Evolutionary conservation across 108 stramenopile genomes (phyloP).

Genomic region (Nitzschia sp.): DNA sequence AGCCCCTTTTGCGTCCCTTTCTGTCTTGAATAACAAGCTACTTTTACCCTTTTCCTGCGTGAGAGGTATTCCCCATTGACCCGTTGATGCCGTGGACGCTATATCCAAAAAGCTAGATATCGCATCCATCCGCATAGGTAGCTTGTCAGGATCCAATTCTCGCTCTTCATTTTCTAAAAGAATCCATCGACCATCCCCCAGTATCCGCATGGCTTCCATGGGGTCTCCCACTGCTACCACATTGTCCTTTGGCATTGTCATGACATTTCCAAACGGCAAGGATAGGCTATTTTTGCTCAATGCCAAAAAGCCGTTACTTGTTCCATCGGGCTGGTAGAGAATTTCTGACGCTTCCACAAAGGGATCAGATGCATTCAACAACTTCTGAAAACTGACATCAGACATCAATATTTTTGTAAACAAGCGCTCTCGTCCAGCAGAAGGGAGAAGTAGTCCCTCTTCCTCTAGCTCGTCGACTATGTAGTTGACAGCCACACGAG

Average conservation of each 20-base stretch:
- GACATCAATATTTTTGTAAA: constrained; percentile 27
- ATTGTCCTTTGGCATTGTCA: constrained; percentile 24
- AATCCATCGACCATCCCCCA: constrained; percentile 30
- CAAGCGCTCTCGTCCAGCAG: background rate
- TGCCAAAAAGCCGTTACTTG: background rate
- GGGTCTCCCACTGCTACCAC: constrained; percentile 20
- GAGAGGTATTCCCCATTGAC: constrained; percentile 5
- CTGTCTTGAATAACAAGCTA: constrained; percentile 12
- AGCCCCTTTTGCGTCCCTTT: background rate
- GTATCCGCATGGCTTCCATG: constrained; percentile 9
- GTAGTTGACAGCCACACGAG: constrained; percentile 30
- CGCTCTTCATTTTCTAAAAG: constrained; percentile 6
- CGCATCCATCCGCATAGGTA: constrained; percentile 18
- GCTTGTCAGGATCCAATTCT: constrained; percentile 18
- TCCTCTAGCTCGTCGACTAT: constrained; percentile 4
- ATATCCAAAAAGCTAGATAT: constrained; percentile 28
- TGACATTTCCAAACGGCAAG: constrained; percentile 23
- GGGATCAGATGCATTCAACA: constrained; percentile 15
- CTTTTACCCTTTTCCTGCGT: background rate
- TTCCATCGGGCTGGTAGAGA: constrained; percentile 17
- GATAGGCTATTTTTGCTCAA: constrained; percentile 18
- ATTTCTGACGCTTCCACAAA: constrained; percentile 14
- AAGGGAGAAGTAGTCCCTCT: background rate
- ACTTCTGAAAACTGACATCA: constrained; percentile 24
- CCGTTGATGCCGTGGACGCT: background rate